A percentile compares a stretch with the other conserved stretches of the same genome.
Evolutionary conservation across 108 stramenopile genomes (phyloP).

Genomic region (Cyclotella baltica): DNA sequence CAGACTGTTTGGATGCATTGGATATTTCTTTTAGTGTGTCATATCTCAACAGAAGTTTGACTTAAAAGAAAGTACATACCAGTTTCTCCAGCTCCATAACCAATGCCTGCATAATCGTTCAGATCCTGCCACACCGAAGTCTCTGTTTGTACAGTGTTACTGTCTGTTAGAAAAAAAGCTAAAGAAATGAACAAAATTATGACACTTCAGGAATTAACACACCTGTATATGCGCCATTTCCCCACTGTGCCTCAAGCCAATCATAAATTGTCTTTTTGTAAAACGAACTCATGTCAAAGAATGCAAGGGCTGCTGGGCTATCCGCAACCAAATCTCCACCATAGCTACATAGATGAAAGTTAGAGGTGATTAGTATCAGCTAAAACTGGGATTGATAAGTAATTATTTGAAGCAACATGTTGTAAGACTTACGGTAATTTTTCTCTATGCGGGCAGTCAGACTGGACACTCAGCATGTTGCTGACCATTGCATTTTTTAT

Average conservation of each 20-base stretch:
- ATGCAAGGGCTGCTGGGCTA: constrained; percentile 39
- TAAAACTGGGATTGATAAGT: background rate
- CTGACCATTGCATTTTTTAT: constrained; percentile 41
- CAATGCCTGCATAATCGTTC: constrained; percentile 49
- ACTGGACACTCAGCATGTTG: constrained; percentile 63
- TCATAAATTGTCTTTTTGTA: constrained; percentile 58
- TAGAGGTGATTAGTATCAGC: background rate
- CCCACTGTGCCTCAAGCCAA: constrained; percentile 54
- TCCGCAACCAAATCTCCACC: constrained; percentile 55
- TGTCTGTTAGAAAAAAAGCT: no score
- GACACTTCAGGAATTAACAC: no score
- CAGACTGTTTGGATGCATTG: no score
- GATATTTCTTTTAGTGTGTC: no score
- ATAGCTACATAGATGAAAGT: constrained; percentile 2
- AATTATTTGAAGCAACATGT: background rate
- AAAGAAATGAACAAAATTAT: no score
- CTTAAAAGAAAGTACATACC: no score
- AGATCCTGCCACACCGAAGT: constrained; percentile 52
- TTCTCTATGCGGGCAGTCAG: constrained; percentile 66
- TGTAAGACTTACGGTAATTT: constrained; percentile 34
- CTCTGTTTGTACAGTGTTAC: no score
- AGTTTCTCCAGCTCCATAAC: constrained; percentile 48
- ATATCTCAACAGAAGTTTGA: no score
- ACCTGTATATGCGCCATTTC: constrained; percentile 52
- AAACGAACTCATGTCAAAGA: constrained; percentile 57